Evolutionary conservation across 768 basidiomycete genomes (phyloP), one percentile per base, ranked within the genome.

Genomic region (Leccinellum luteum): DNA sequence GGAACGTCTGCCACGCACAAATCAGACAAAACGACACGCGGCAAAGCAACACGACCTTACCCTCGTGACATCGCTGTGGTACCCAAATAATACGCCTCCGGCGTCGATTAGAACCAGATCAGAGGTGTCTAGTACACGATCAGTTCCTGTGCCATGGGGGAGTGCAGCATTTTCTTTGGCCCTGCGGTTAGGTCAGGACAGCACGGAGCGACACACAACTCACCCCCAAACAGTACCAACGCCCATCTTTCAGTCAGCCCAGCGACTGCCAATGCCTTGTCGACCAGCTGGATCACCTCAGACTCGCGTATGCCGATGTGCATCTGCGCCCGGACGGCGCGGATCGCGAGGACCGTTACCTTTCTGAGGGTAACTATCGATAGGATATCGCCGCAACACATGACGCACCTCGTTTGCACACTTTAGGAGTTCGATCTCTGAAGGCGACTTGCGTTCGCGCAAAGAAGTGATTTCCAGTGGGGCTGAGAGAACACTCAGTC

Each of bases 61-160:
- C 65, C 92, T 76, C 0, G 89, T 92, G 38, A 93, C 82, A 67
- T 94, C 91, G 63, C 87, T 86, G 48, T 80, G 69, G 66, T 95
- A 94, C 1, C 87, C 90, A 64, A 89, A 82, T 44, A 94, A 77
- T 15, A 77, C 76, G 1, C 84, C 90, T 9, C 83, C 87, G 52
- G 83, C 81, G 67, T 94, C 92, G 57, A 94, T 86, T 14, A 94
- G 76, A 12, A 86, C 79, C 56, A 90, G 81, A 62, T 95, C 92
- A 6, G 76, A 65, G 53, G 73, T 67, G 1, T 70, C 73, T 13
- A 94, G 76, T 1, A 65, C 64, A 31, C 85, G 81, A 66, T 94
- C 88, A 0, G 86, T 86, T 3, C 90, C 89, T 35, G 80, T 78
- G 6, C 92, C 94, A 68, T 94, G 93, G 3, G 92, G 92, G 23